These are phyloP conservation scores for Alloteropsis angusta DNA, from an alignment of 202 grass and related monocot species.

Conservation along the genomic window DNA sequence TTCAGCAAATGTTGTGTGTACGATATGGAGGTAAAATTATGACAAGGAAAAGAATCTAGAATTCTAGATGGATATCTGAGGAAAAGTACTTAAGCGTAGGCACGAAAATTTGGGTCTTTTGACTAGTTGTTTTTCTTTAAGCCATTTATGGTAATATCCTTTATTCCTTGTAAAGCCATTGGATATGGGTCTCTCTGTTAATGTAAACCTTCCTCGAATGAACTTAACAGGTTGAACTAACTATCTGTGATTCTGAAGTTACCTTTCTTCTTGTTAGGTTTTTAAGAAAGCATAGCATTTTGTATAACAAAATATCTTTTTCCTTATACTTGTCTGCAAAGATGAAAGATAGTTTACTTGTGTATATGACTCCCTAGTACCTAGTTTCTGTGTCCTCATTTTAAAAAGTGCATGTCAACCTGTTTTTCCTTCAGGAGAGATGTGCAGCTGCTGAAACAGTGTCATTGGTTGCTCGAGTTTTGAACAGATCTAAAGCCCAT, in stretches of 20 bases:
- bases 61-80: background rate
- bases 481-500: constrained; percentile 82
- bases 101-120: background rate
- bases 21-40: background rate
- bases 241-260: background rate
- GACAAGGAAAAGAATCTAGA: background rate
- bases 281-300: background rate
- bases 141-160: background rate
- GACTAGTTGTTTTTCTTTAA: background rate
- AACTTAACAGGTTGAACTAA: background rate
- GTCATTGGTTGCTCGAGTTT: constrained; percentile 80
- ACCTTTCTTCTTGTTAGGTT: background rate
- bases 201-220: background rate
- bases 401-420: constrained; percentile 4
- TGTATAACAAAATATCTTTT: background rate
- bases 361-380: background rate
- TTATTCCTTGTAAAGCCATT: background rate
- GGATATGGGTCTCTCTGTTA: background rate
- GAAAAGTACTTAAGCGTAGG: background rate
- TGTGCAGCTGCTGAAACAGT: constrained; percentile 84
- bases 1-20: background rate
- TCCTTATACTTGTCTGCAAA: constrained; percentile 1
- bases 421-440: constrained; percentile 54
- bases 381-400: background rate
- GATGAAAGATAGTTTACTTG: background rate